Evolutionary conservation across 768 basidiomycete species (phyloP).

Genomic region (Melanogaster broomeanus): DNA sequence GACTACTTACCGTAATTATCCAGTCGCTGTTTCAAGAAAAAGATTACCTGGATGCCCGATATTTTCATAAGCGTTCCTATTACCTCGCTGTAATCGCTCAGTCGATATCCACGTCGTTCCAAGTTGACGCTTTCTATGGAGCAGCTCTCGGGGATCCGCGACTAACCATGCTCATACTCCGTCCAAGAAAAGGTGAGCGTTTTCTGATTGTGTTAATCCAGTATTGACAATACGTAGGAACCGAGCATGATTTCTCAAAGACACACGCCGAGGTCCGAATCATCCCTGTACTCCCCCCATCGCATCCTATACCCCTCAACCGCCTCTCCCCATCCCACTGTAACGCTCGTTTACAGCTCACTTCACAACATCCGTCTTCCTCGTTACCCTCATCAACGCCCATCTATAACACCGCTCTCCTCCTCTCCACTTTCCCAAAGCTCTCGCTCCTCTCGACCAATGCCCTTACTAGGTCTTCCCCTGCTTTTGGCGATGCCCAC

Average conservation of each 20-base stretch:
- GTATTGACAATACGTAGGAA: constrained; percentile 38
- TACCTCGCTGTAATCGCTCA: constrained; percentile 82
- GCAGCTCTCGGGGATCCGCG: constrained; percentile 63
- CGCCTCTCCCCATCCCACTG: constrained; percentile 74
- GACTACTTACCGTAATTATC: neutral
- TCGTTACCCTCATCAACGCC: constrained; percentile 57
- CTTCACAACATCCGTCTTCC: constrained; percentile 10
- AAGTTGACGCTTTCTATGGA: constrained; percentile 63
- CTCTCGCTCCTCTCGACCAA: constrained; percentile 45
- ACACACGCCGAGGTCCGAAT: constrained; percentile 73
- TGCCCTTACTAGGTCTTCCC: constrained; percentile 49
- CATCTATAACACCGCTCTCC: constrained; percentile 75
- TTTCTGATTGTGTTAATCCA: constrained; percentile 27
- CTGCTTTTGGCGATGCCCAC: constrained; percentile 73
- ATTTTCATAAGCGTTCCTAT: constrained; percentile 90
- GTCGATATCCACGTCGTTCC: constrained; percentile 48
- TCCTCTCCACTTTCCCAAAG: constrained; percentile 42
- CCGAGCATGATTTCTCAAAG: constrained; percentile 63
- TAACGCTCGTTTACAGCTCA: constrained; percentile 52
- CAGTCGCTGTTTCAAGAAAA: constrained; percentile 92
- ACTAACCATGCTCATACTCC: constrained; percentile 63
- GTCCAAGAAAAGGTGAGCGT: constrained; percentile 51
- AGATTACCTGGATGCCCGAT: constrained; percentile 86
- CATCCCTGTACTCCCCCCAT: constrained; percentile 61
- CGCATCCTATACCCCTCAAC: constrained; percentile 64